Evolutionary conservation across 1,284 basidiomycete species (phyloP).

Genomic region (Cryptococcus neoformans): DNA sequence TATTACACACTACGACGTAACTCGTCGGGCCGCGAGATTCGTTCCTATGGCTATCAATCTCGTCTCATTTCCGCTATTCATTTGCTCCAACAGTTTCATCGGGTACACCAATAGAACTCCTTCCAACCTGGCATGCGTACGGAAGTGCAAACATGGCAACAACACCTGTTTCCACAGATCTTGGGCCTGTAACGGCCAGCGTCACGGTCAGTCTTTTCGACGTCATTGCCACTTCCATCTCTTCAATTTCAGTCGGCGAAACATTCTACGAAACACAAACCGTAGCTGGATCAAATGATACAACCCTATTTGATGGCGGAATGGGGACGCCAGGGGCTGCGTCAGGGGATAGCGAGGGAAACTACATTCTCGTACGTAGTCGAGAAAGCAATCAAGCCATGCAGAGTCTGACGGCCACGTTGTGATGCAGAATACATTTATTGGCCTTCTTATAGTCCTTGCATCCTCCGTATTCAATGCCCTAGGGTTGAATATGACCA

Average conservation of each 20-base stretch:
- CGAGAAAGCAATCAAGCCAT: not conserved
- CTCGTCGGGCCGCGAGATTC: no score
- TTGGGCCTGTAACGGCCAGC: not conserved
- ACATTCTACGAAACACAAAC: not conserved
- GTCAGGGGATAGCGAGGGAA: conserved; percentile 19
- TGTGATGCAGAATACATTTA: conserved; percentile 43
- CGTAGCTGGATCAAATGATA: not conserved
- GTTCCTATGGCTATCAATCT: no score
- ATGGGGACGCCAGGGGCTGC: conserved; percentile 8
- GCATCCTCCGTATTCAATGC: conserved; percentile 45
- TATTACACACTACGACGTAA: no score
- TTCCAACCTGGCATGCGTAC: no score
- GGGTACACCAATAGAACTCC: no score
- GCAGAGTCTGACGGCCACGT: not conserved
- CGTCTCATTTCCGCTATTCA: no score
- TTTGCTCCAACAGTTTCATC: no score
- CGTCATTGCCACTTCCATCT: conserved; percentile 6
- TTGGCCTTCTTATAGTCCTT: conserved; percentile 49
- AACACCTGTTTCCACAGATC: no score
- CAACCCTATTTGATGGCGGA: conserved; percentile 4
- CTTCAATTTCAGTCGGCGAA: not conserved
- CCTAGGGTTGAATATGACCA: conserved; percentile 49
- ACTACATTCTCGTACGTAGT: conserved; percentile 19
- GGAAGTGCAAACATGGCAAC: no score
- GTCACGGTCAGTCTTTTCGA: conserved; percentile 12